Evolutionary conservation across 768 basidiomycete genomes (phyloP).

Genomic region (Lentinus brumalis): DNA sequence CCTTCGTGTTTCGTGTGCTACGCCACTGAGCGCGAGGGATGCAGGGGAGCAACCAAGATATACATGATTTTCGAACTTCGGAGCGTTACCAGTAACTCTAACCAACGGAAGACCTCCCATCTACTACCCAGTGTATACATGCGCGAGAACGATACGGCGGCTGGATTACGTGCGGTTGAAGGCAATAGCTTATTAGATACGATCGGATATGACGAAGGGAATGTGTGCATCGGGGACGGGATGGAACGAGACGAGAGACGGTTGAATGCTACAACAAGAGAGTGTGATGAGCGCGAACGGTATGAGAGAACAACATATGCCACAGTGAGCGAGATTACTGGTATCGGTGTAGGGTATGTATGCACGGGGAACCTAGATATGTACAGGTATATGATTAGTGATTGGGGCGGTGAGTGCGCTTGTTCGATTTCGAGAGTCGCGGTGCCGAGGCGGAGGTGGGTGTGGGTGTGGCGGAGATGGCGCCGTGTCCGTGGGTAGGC

Average conservation of each 20-base stretch:
- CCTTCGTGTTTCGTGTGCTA: too few relatives aligned
- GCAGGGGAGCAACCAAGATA: too few relatives aligned
- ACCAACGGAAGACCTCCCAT: too few relatives aligned
- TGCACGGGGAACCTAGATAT: background rate
- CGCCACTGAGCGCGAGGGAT: too few relatives aligned
- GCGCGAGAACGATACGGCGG: too few relatives aligned
- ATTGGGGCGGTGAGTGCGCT: conserved; percentile 16
- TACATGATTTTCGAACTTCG: too few relatives aligned
- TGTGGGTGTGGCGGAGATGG: conserved; percentile 45
- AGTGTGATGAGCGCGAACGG: conserved; percentile 1
- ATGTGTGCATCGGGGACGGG: background rate
- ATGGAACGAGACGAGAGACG: background rate
- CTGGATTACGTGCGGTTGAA: too few relatives aligned
- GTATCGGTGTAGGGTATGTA: conserved; percentile 18
- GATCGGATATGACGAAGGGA: too few relatives aligned
- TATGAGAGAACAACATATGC: conserved; percentile 13
- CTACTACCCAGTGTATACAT: too few relatives aligned
- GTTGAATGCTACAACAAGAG: conserved; percentile 19
- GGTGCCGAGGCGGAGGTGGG: conserved; percentile 8
- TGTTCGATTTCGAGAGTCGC: conserved; percentile 11
- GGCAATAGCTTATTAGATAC: too few relatives aligned
- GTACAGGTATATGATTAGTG: conserved; percentile 12
- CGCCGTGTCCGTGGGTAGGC: conserved; percentile 79
- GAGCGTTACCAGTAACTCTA: too few relatives aligned
- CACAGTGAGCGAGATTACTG: conserved; percentile 11